These are phyloP conservation scores for Huntiella abstrusa DNA, from an alignment of 2,329 filamentous ascomycete species.

Conservation along the genomic window DNA sequence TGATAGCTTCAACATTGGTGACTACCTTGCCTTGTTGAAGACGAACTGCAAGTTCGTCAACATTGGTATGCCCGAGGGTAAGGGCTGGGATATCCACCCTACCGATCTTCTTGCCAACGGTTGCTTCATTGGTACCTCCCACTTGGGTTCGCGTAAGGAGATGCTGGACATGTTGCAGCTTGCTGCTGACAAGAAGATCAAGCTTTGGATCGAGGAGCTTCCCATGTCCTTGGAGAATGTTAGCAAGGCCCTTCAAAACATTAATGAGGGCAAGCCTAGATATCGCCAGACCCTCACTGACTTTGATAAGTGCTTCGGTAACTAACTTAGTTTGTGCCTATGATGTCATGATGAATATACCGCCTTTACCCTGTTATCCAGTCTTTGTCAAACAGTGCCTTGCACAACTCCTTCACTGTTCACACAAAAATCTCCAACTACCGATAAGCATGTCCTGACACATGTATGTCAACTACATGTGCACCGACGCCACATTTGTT, in stretches of 20 bases:
- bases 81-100: conserved; percentile 50
- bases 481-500: no score
- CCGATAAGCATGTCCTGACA: no score
- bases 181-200: conserved; percentile 48
- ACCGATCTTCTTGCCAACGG: conserved; percentile 62
- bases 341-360: no score
- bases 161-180: conserved; percentile 54
- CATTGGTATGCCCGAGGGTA: conserved; percentile 62
- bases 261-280: conserved; percentile 1
- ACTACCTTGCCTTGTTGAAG: conserved; percentile 61
- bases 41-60: conserved; percentile 66
- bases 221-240: conserved; percentile 49
- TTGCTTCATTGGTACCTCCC: conserved; percentile 49
- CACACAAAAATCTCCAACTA: no score
- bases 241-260: conserved; percentile 4
- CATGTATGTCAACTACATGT: no score
- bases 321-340: not conserved
- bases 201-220: conserved; percentile 54
- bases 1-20: conserved; percentile 42
- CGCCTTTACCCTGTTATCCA: no score
- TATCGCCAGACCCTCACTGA: conserved; percentile 4
- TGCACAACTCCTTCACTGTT: no score
- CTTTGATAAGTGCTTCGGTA: conserved; percentile 1
- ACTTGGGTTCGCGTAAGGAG: conserved; percentile 52
- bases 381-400: no score